Base-by-base conservation (phyloP, 2,329 filamentous ascomycete species). In the Ceratocystis alfenasii region DNA sequence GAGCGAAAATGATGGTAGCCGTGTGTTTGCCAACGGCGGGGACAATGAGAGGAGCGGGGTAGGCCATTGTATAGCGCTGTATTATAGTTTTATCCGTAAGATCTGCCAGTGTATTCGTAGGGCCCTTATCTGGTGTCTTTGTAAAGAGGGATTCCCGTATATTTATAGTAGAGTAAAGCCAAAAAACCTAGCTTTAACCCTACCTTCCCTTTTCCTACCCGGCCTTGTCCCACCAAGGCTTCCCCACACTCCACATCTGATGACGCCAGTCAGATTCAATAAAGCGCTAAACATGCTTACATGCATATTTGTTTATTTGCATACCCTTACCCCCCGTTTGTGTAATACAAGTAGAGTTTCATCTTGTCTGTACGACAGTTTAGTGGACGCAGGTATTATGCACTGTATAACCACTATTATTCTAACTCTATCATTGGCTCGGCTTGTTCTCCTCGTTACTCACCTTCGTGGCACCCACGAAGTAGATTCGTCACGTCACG, bases 1-100 rank as follows among this genome's bases (percentile, higher is more conserved):
- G 94, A 64, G 89, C 82, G 76, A 96, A 91, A 72, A 99, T 97
- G 72, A 97, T 88, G 2, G 93, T 96, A 28, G 91, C 91, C 46
- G 94, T 96, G 77, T 97, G 94, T 73, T 84, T 85, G 73, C 84
- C 88, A 44, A 89, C 78, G 50, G 92, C 89, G 33, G 90, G 89
- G 68, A 95, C 86, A 22, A 94, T 81, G 65, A 94, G 79, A 15
- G 85, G 84, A 17, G 76, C 74, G 28, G 74, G 65, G 50, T 74
- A 7, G 10, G 63, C 8, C 64, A 66, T 65, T 55, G 41, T n/a
- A 7, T n/a, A 48, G 20, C n/a, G n/a, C 17, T 7, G 3, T n/a
- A 48, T 3, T 53, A 12, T 62, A 25, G 20, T 33, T 46, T 7
- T 46, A 17, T 8, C 20, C 6, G 22, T 53, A 53, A 41, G 3